These are phyloP conservation scores for Leptographium wingfieldii DNA, from an alignment of 2,329 filamentous ascomycete species.

Conservation along the genomic window DNA sequence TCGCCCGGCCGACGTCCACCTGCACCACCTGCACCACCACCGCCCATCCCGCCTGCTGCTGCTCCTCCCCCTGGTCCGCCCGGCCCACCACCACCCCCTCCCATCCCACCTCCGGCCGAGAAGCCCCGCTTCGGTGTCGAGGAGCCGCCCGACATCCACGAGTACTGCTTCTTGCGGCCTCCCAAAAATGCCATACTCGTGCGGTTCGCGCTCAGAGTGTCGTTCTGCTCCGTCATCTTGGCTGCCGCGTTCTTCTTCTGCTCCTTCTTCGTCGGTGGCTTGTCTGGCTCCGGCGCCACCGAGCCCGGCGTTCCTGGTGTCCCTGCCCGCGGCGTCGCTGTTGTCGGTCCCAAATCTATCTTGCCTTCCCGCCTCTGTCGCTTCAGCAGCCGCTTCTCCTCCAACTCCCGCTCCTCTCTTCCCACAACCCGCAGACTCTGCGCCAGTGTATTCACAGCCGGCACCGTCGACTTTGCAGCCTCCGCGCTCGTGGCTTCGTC, in stretches of 20 bases:
- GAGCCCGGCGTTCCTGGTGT: slow-evolving; percentile 50
- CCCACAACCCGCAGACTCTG: slow-evolving; percentile 45
- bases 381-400: slow-evolving; percentile 59
- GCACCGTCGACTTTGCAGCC: slow-evolving; percentile 25
- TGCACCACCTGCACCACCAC: slow-evolving; percentile 13
- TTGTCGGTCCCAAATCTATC: slow-evolving; percentile 29
- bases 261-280: slow-evolving; percentile 78
- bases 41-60: slow-evolving; percentile 21
- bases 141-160: slow-evolving; percentile 55
- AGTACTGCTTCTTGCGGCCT: slow-evolving; percentile 56
- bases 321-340: slow-evolving; percentile 20
- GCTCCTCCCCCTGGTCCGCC: background rate
- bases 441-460: slow-evolving; percentile 33
- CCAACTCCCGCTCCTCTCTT: slow-evolving; percentile 53
- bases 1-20: slow-evolving; percentile 17
- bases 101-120: slow-evolving; percentile 19
- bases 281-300: slow-evolving; percentile 50
- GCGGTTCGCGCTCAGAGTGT: slow-evolving; percentile 69
- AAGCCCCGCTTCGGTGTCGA: slow-evolving; percentile 35
- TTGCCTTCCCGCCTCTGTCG: slow-evolving; percentile 51
- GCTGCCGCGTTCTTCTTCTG: slow-evolving; percentile 62
- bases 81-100: slow-evolving; percentile 16
- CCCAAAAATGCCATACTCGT: slow-evolving; percentile 60
- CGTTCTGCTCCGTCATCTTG: slow-evolving; percentile 64
- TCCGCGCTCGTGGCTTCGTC: slow-evolving; percentile 18